phyloP scores from a whole-genome alignment of 148 eudicot species.

The Fallopia convolvulus region DNA sequence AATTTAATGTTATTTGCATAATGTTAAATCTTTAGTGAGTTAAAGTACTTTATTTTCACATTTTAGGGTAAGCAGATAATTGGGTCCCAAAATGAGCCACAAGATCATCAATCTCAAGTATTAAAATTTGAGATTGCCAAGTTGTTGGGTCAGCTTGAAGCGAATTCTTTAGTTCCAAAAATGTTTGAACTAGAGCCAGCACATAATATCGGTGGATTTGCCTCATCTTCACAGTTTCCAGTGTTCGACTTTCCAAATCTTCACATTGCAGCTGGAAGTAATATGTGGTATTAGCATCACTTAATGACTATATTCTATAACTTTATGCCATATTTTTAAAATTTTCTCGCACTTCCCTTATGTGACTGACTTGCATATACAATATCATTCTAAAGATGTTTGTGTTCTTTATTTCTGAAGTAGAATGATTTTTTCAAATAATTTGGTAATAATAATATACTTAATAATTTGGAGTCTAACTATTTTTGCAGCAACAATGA shows the following conservation, averaged over 20 bases:
- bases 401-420: neutral
- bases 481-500: neutral
- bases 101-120: neutral
- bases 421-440: neutral
- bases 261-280: neutral
- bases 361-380: neutral
- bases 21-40: neutral
- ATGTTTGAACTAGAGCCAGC: neutral
- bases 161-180: neutral
- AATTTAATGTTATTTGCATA: neutral
- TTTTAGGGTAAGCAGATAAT: neutral
- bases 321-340: neutral
- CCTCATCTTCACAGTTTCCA: neutral
- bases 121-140: neutral
- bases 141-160: neutral
- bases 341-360: neutral
- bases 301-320: neutral
- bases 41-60: neutral
- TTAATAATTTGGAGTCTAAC: neutral
- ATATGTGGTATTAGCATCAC: neutral
- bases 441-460: neutral
- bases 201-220: neutral
- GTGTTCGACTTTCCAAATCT: neutral
- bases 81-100: neutral
- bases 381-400: neutral